Evolutionary conservation across 306 rosid genomes (phyloP).

Genomic region (Benincasa hispida): DNA sequence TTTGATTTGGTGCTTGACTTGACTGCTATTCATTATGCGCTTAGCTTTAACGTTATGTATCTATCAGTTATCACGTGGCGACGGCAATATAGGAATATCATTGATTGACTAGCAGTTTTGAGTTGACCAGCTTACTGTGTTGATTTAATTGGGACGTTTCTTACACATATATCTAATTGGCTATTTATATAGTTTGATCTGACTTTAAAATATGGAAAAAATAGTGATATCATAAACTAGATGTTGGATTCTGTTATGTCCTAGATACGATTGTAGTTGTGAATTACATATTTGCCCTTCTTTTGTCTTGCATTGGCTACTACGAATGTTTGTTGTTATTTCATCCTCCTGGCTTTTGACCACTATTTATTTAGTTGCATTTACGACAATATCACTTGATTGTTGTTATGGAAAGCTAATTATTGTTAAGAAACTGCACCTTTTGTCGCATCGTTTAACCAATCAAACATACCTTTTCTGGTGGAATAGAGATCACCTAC

Average conservation of each 20-base stretch:
- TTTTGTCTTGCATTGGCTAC: not conserved
- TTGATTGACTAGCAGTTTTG: not conserved
- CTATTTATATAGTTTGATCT: not conserved
- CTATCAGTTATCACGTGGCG: not conserved
- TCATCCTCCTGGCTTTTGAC: not conserved
- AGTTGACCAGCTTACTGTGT: not conserved
- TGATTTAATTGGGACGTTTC: not conserved
- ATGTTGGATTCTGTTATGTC: constrained; percentile 8
- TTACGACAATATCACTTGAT: not conserved
- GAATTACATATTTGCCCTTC: constrained; percentile 30
- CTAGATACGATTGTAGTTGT: constrained; percentile 1
- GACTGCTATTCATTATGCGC: not conserved
- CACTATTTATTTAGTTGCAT: not conserved
- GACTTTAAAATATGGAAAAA: not conserved
- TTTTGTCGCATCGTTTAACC: not conserved
- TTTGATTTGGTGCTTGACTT: constrained; percentile 3
- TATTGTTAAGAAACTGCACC: not conserved
- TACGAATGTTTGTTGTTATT: not conserved
- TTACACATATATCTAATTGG: not conserved
- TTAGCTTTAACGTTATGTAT: not conserved
- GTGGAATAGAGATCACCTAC: not conserved
- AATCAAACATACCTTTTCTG: constrained; percentile 2
- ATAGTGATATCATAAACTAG: constrained; percentile 3
- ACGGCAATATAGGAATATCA: not conserved
- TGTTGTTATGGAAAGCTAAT: not conserved